Evolutionary conservation across 116 monocot species (phyloP), one percentile per base, ranked within the genome.

Genomic region (Iris pallida): DNA sequence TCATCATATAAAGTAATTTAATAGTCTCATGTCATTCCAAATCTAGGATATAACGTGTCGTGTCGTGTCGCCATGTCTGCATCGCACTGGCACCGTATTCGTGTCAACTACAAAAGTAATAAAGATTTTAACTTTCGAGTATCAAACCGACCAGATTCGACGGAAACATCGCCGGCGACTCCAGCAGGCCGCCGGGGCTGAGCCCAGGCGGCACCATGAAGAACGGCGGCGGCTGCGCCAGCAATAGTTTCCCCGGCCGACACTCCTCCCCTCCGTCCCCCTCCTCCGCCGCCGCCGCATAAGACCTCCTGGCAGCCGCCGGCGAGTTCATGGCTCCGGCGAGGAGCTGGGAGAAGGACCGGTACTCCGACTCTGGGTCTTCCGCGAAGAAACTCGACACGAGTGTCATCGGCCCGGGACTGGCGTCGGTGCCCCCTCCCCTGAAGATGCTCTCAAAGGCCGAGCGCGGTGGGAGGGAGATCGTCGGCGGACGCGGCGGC

Each of bases 301-400:
- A n/a, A n/a, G n/a, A 48, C 70, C 17, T 43, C 47, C 53, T 47
- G 53, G 67, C 42, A 16, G 72, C 79, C 60, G 45, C 62, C 49
- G 88, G 83, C 12, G 85, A 79, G 2, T 64, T 57, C 54, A 81
- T 76, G 7, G 81, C 82, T 0, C 83, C 92, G 46, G 80, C 78
- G 42, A 88, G 79, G 20, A 85, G 88, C 76, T 92, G 85, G 5
- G 86, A 81, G 81, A 83, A 88, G 57, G 83, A 83, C 12, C 71
- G 78, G 73, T 64, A 81, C 7, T 81, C 79, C 12, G 73, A 52
- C 13, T 80, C 92, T 9, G 67, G 60, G 40, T 88, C 79, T 8
- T 83, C 83, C 5, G 75, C 46, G 70, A 86, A 83, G 74, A 86
- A 88, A 79, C 78, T 88, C 42, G 92, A 79, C 5, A 79, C 80